Base-by-base conservation (phyloP, 192 early-diverging fungal species). In the Coemansia sp. region DNA sequence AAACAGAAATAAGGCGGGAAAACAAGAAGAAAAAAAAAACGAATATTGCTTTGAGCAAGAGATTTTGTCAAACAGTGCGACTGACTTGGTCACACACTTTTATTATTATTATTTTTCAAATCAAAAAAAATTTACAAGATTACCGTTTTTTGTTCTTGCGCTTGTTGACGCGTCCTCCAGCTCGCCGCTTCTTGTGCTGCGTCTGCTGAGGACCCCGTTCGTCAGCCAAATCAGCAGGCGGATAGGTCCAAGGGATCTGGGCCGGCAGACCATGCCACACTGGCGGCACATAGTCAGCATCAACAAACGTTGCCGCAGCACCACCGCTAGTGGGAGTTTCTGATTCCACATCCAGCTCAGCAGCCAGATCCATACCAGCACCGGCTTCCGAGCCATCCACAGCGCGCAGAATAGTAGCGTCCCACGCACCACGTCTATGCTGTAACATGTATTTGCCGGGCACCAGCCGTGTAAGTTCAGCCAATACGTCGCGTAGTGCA, bases 371-470 rank as follows among this genome's bases (percentile, higher is more conserved):
- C 69, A 82, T 64, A 34, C 17, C 61, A 12, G 78, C 66, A 7
- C 38, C 51, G 5, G 48, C 52, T 0, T 57, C 38, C 51, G 58
- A 56, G 32, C 20, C 38, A 1, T 76, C 80, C 58, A 74, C 55
- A 5, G 81, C 81, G 2, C 69, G 54, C 60, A 74, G 67, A 61
- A 83, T 68, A 3, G 81, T 83, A 3, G 81, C 81, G 51, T 83
- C 81, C 75, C 75, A 83, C 1, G 75, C 71, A 56, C 75, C 71
- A 34, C 75, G 68, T 20, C 62, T 45, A 51, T 83, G 81, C 48
- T 62, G 69, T 48, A 83, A 67, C 81, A 83, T 55, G 22, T 78
- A 83, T 20, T 62, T 67, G 6, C 73, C 76, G 11, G 52, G 22
- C 20, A 60, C 11, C 52, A 75, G 68, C 61, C 56, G 63, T 7